Evolutionary conservation across 192 early-diverging fungal genomes (phyloP).

Genomic region (Coemansia sp.): DNA sequence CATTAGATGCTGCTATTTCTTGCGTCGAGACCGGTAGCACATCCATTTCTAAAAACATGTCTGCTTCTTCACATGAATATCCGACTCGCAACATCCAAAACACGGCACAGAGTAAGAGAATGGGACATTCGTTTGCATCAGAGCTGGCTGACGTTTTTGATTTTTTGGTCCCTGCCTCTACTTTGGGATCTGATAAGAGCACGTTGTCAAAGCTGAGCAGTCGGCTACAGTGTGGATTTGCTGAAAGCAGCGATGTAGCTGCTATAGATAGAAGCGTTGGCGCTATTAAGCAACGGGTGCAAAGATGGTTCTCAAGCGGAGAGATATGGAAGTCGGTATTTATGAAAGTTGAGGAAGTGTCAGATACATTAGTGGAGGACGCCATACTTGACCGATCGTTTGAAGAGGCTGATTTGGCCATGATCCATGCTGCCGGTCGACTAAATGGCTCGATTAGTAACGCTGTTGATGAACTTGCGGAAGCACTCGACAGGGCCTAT

Average conservation of each 20-base stretch:
- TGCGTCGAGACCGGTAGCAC: slow-evolving; percentile 19
- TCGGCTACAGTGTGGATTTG: slow-evolving; percentile 32
- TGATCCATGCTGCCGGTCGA: slow-evolving; percentile 46
- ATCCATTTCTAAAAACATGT: not conserved
- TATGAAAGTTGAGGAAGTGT: slow-evolving; percentile 43
- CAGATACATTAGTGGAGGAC: slow-evolving; percentile 33
- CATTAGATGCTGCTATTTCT: slow-evolving; percentile 15
- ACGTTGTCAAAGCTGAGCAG: slow-evolving; percentile 23
- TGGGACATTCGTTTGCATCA: not conserved
- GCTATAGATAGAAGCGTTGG: slow-evolving; percentile 35
- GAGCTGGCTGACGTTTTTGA: not conserved
- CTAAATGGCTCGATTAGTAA: slow-evolving; percentile 29
- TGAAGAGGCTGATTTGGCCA: slow-evolving; percentile 44
- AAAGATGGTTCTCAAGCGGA: slow-evolving; percentile 35
- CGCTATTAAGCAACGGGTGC: slow-evolving; percentile 24
- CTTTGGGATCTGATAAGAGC: not conserved
- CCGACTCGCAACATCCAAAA: not conserved
- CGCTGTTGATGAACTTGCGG: slow-evolving; percentile 15
- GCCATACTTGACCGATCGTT: slow-evolving; percentile 35
- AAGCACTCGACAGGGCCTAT: slow-evolving; percentile 5
- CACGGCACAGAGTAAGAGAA: not conserved
- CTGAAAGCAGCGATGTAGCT: slow-evolving; percentile 20
- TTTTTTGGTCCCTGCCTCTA: not conserved
- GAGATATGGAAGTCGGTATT: slow-evolving; percentile 36
- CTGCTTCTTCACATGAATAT: not conserved